Evolutionary conservation across 208 protist species (phyloP), one percentile per base, ranked within the genome.

Genomic region (Wallacemonas sp.): DNA sequence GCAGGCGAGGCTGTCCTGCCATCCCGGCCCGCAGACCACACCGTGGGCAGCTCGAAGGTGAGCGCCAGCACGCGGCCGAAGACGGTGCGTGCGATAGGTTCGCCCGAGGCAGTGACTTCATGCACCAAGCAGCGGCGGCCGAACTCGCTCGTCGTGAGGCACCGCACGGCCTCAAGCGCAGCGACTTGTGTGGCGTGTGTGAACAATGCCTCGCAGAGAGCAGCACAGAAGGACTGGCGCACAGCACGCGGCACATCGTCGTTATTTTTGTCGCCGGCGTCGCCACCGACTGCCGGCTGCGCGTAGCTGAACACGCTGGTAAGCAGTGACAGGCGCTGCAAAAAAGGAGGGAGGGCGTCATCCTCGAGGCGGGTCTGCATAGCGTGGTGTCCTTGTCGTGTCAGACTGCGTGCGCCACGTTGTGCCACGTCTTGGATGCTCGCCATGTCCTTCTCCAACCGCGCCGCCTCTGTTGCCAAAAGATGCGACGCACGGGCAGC

Each of bases 61-160:
- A 88, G 36, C 2, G 68, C 74, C 22, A 93, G 49, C 11, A 90
- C 59, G 42, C 87, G 80, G 4, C 87, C 87, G 66, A 93, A 93
- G 49, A 72, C 64, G n/a, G 66, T 87, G 2, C 87, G 87, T 2
- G 72, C 62, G 21, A 87, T 58, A 8, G 84, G 80, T 22, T 90
- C 84, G 0, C 84, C 83, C 1, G 72, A 49, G 27, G 51, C 54
- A 26, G 58, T 62, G 11, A 88, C 84, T 46, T 94, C 88, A 2
- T 82, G 70, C 34, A 94, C 62, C 19, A 94, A 61, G 59, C 67
- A 80, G 17, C 65, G 70, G 26, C 80, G 73, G 2, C 88, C 88
- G 53, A 87, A 77, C 2, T 34, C 44, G 22, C 77, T 91, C 8
- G 49, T 41, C 6, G 69, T 64, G 55, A 89, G 65, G 24, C 44